Conservation (phyloP, 352 stramenopile genomes). For the Achlya hypogyna region DNA sequence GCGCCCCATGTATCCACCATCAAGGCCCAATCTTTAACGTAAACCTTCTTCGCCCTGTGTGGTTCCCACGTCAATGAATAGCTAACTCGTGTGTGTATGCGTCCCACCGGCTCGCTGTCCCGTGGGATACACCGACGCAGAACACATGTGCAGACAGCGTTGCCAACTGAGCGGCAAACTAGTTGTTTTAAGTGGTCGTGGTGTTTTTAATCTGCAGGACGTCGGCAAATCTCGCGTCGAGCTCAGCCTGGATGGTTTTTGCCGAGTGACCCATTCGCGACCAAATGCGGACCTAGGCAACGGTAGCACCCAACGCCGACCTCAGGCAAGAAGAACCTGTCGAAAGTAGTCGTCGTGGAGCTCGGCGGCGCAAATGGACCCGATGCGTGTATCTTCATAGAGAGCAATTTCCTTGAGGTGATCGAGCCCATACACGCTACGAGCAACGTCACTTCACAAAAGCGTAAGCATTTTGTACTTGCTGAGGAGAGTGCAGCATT, state of each 20-base stretch:
- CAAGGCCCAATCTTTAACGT: no score
- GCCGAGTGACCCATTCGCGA: conserved; percentile 54
- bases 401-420: conserved; percentile 46
- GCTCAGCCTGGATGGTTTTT: conserved; percentile 38
- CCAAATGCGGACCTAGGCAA: conserved; percentile 59
- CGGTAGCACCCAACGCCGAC: no score
- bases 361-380: conserved; percentile 50
- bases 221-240: conserved; percentile 41
- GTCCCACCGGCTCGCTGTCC: no score
- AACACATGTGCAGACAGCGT: no score
- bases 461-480: not conserved
- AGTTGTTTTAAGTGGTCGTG: no score
- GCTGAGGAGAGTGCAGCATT: conserved; percentile 57
- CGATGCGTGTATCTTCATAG: conserved; percentile 23
- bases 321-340: not conserved
- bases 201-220: conserved; percentile 32
- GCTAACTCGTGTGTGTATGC: no score
- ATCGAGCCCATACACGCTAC: conserved; percentile 38
- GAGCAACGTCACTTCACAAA: not conserved
- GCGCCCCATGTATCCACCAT: no score
- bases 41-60: no score
- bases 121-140: no score
- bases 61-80: no score
- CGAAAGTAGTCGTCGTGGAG: conserved; percentile 65
- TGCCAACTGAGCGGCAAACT: no score